Evolutionary conservation across 2,329 filamentous ascomycete genomes (phyloP), one percentile per base, ranked within the genome.

Genomic region (Calonectria honghensis): DNA sequence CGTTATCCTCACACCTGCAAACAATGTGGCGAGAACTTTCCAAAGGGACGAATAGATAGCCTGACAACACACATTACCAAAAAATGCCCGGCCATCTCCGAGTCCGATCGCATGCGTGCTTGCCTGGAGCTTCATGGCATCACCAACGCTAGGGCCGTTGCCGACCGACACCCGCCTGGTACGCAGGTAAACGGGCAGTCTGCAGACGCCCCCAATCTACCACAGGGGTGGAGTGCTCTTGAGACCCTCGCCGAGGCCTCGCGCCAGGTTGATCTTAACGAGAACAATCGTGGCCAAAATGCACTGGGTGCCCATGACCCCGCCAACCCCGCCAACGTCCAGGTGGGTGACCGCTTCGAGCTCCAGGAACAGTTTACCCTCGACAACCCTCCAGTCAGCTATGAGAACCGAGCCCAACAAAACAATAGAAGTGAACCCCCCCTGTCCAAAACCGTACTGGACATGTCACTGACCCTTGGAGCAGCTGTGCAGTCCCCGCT

Each of bases 1-100:
- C 92, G 96, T 73, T 98, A 98, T 83, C 93, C 95, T 80, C 95
- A 98, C 83, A 97, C 94, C 16, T 98, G 96, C 91, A 96, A 94
- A 85, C 90, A 93, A 78, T 98, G 95, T 84, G 95, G 95, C 78
- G 94, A 97, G 85, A 94, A 94, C 84, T 98, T 98, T 77, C 94
- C 95, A 76, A 98, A 98, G 83, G 96, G 96, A 75, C 92, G 96
- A 76, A 94, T 95, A 81, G 96, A 98, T 82, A 95, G 92, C 80
- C 86, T 98, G 75, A 94, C 92, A 54, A 93, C 90, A 76, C 96
- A 98, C 82, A 90, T 98, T 71, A 93, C 95, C 68, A 97, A 96
- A 84, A 95, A 94, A 88, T 98, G 96, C 83, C 94, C 94, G 51
- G 94, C 93, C 69, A 93, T 97, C 68, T 91, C 93, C 76, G 88